A percentile compares a stretch with the other conserved stretches of the same genome.
These are phyloP conservation scores for Pseudozyma flocculosa DNA, from an alignment of 1,284 basidiomycete species.

Conservation along the genomic window DNA sequence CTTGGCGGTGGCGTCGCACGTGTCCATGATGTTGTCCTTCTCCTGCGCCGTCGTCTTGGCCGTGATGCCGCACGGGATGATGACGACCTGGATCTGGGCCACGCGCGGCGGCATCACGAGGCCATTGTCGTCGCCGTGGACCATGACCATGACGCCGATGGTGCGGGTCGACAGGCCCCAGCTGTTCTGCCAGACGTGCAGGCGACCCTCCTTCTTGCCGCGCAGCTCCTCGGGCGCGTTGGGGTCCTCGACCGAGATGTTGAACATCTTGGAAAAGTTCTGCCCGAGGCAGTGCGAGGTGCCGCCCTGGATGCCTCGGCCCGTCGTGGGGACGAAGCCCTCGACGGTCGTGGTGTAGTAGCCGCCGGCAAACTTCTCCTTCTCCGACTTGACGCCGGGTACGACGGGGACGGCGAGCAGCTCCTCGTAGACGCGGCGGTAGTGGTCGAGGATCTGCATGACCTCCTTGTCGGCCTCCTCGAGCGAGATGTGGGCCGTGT, in stretches of 20 bases:
- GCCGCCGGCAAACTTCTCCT: conserved; percentile 98
- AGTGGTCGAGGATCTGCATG: conserved; percentile 89
- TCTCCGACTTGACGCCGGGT: conserved; percentile 94
- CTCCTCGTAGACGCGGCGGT: conserved; percentile 94
- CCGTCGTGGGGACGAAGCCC: conserved; percentile 95
- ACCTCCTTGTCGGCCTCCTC: conserved; percentile 89
- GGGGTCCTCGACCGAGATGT: conserved; percentile 88
- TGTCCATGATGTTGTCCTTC: conserved; percentile 74
- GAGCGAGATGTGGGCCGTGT: conserved; percentile 90
- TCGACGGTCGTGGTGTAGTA: conserved; percentile 98
- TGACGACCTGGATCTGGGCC: conserved; percentile 83
- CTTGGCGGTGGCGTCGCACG: conserved; percentile 65
- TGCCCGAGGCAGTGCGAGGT: conserved; percentile 97
- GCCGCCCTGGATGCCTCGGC: conserved; percentile 95
- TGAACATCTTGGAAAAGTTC: conserved; percentile 99
- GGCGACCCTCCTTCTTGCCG: conserved; percentile 62
- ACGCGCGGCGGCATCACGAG: conserved; percentile 93
- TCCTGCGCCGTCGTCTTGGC: conserved; percentile 57
- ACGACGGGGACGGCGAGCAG: conserved; percentile 96
- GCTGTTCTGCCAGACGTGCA: conserved; percentile 94
- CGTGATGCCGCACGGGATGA: conserved; percentile 90
- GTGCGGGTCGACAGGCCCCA: conserved; percentile 97
- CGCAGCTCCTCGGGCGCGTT: conserved; percentile 49
- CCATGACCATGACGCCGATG: conserved; percentile 99
- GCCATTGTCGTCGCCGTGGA: conserved; percentile 96